Evolutionary conservation across 768 basidiomycete species (phyloP).

Genomic region (Coprinopsis sp.): DNA sequence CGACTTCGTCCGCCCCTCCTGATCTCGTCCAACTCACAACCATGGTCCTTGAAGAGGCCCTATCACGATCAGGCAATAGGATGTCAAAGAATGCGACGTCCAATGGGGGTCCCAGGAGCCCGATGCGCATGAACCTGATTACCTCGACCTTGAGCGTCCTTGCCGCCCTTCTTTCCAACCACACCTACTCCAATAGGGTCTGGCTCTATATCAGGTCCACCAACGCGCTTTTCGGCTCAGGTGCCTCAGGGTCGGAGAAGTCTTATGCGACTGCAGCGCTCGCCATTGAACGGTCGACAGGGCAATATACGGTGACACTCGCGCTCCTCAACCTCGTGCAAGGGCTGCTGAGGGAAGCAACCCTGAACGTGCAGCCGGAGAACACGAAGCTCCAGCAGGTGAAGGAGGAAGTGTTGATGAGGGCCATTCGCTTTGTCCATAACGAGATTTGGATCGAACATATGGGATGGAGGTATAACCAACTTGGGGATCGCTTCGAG

Average conservation of each 20-base stretch:
- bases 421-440: constrained; percentile 75
- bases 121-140: constrained; percentile 58
- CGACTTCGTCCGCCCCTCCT: constrained; percentile 51
- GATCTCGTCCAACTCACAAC: constrained; percentile 78
- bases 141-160: constrained; percentile 82
- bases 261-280: constrained; percentile 61
- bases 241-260: constrained; percentile 43
- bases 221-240: constrained; percentile 51
- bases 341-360: constrained; percentile 70
- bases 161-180: constrained; percentile 67
- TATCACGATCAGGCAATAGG: constrained; percentile 39
- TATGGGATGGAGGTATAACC: constrained; percentile 79
- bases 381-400: constrained; percentile 61
- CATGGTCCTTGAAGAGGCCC: constrained; percentile 76
- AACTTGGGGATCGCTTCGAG: constrained; percentile 79
- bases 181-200: constrained; percentile 73
- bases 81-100: background rate
- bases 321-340: constrained; percentile 74
- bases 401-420: constrained; percentile 80
- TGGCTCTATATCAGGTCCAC: constrained; percentile 88
- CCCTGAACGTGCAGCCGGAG: constrained; percentile 50
- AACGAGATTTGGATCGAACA: constrained; percentile 88
- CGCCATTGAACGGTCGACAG: constrained; percentile 62
- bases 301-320: constrained; percentile 79
- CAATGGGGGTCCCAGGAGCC: constrained; percentile 30